These are phyloP conservation scores for Balansia obtecta DNA, from an alignment of 2,329 filamentous ascomycete species.

Conservation along the genomic window DNA sequence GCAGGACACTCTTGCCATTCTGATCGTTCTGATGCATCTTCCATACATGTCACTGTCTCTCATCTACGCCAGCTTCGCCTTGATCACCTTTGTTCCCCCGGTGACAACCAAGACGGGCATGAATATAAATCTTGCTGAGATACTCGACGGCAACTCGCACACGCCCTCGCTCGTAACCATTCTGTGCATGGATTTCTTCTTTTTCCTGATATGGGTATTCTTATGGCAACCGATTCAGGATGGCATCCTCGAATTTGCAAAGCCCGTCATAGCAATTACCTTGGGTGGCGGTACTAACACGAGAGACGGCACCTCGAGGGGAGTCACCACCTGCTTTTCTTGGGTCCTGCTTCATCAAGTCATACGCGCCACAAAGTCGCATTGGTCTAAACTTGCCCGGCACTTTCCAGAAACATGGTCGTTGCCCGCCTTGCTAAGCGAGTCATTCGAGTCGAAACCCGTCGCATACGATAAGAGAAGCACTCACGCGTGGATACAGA, in stretches of 20 bases:
- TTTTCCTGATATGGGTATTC: conserved; percentile 76
- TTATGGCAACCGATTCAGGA: conserved; percentile 80
- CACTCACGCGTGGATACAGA: conserved; percentile 54
- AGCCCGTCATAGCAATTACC: conserved; percentile 86
- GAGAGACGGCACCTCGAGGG: conserved; percentile 55
- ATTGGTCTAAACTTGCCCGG: conserved; percentile 33
- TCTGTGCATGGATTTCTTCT: conserved; percentile 69
- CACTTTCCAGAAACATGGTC: conserved; percentile 35
- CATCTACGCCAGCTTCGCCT: conserved; percentile 85
- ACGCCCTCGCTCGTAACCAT: conserved; percentile 80
- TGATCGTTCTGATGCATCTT: conserved; percentile 89
- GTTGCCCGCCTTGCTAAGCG: conserved; percentile 31
- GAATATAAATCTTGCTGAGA: conserved; percentile 76
- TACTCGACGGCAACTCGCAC: conserved; percentile 77
- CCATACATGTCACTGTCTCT: conserved; percentile 78
- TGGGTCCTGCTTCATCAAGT: conserved; percentile 50
- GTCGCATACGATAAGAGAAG: conserved; percentile 42
- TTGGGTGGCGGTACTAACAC: conserved; percentile 69
- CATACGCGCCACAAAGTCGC: conserved; percentile 34
- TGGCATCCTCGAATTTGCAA: conserved; percentile 78
- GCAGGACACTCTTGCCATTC: conserved; percentile 89
- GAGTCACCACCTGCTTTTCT: conserved; percentile 57
- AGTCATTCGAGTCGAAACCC: conserved; percentile 29
- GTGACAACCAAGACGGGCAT: conserved; percentile 65
- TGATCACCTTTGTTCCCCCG: conserved; percentile 82